Evolutionary conservation across 75 land plant genomes (phyloP).

Genomic region (Larix kaempferi): DNA sequence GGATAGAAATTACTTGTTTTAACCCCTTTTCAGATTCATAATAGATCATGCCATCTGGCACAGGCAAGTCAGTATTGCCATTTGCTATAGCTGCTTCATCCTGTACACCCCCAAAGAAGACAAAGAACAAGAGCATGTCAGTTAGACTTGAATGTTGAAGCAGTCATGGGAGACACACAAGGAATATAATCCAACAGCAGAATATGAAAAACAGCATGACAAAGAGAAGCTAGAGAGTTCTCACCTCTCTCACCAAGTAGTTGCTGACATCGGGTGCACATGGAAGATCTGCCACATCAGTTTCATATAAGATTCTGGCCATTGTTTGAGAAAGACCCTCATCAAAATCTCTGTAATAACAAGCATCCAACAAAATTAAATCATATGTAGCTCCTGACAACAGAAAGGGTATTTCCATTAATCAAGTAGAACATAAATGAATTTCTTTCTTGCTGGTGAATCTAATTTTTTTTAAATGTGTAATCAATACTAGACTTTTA

Average conservation of each 20-base stretch:
- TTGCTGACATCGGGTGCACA: slow-evolving; percentile 86
- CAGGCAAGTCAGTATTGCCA: slow-evolving; percentile 44
- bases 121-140: neutral
- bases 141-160: neutral
- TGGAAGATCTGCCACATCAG: slow-evolving; percentile 53
- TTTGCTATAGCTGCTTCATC: slow-evolving; percentile 46
- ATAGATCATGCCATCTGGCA: slow-evolving; percentile 68
- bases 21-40: slow-evolving; percentile 58
- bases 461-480: too few species aligned
- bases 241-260: slow-evolving; percentile 74
- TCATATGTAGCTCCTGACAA: neutral
- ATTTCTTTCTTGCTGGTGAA: neutral
- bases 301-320: slow-evolving; percentile 57
- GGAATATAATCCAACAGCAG: neutral
- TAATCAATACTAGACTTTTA: neutral
- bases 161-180: neutral
- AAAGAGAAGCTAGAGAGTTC: neutral
- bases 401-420: neutral
- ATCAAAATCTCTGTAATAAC: slow-evolving; percentile 74
- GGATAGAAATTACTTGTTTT: slow-evolving; percentile 16
- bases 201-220: neutral
- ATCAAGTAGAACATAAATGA: neutral
- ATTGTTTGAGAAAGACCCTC: slow-evolving; percentile 65
- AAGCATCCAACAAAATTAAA: neutral
- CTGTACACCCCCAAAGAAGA: slow-evolving; percentile 26